These are phyloP conservation scores for Vanrija sp. DNA, from an alignment of 1,284 basidiomycete species.

Conservation along the genomic window DNA sequence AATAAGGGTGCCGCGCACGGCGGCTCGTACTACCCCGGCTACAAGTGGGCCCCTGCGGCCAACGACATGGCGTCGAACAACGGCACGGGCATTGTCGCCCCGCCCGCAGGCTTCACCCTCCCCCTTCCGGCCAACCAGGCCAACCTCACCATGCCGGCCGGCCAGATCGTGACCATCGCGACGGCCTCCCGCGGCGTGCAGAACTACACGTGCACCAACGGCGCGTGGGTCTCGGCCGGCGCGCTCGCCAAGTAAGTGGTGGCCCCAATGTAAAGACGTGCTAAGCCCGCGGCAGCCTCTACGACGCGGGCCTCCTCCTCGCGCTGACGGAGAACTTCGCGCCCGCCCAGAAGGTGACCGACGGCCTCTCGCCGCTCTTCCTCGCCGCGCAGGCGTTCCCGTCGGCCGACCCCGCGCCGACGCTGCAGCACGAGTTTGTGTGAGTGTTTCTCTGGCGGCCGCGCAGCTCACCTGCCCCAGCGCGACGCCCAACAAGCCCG, in stretches of 20 bases:
- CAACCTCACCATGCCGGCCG: conserved; percentile 12
- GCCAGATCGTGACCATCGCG: conserved; percentile 14
- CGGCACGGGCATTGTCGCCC: no score
- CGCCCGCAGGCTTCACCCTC: no score
- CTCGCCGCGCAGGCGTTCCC: conserved; percentile 4
- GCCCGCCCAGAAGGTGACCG: conserved; percentile 4
- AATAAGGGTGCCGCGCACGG: no score
- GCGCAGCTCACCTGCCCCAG: conserved; percentile 25
- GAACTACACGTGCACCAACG: conserved; percentile 37
- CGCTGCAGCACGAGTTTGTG: conserved; percentile 49
- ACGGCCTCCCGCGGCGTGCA: conserved; percentile 31
- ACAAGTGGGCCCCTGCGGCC: no score
- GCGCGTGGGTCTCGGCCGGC: conserved; percentile 27
- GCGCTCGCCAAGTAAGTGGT: conserved; percentile 35
- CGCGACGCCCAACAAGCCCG: conserved; percentile 34
- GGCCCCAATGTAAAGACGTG: no score
- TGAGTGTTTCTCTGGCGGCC: conserved; percentile 18
- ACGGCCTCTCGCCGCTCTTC: conserved; percentile 19
- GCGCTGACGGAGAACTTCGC: no score
- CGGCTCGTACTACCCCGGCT: no score
- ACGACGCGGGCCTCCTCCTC: conserved; percentile 58
- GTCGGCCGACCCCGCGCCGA: no score
- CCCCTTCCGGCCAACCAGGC: no score
- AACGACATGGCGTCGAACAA: no score
- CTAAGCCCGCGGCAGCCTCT: conserved; percentile 40